A percentile compares a stretch with the other conserved stretches of the same genome.
Conservation (phyloP, 345 rosid genomes). For the Erodium maritimum region DNA sequence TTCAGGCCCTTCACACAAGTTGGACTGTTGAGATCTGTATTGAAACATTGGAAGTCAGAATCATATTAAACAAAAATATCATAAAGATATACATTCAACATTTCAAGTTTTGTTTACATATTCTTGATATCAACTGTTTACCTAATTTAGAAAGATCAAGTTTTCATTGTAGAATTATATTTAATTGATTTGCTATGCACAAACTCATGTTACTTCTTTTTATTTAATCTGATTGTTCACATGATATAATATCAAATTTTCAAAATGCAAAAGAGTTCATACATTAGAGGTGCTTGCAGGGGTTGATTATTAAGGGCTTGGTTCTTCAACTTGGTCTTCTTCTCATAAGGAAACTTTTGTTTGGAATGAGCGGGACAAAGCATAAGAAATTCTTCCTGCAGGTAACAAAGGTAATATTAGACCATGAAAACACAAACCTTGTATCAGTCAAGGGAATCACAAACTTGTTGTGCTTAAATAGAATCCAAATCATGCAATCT, state of each 20-base stretch:
- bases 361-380: conserved; percentile 73
- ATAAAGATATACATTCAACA: neutral
- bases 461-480: neutral
- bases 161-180: neutral
- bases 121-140: no score
- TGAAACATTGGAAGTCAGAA: neutral
- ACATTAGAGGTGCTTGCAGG: conserved; percentile 20
- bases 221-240: neutral
- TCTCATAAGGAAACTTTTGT: conserved; percentile 55
- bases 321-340: conserved; percentile 27
- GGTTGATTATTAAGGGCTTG: neutral
- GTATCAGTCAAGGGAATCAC: neutral
- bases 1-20: conserved; percentile 16
- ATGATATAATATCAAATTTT: neutral
- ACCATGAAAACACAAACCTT: neutral
- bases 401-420: conserved; percentile 3
- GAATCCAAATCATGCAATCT: conserved; percentile 8
- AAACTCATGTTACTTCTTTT: neutral
- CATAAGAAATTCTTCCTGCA: conserved; percentile 54
- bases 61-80: neutral
- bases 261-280: conserved; percentile 2
- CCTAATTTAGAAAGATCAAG: neutral
- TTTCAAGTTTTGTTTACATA: no score
- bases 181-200: neutral
- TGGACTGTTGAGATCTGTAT: conserved; percentile 32